A percentile compares a stretch with the other conserved stretches of the same genome.
Evolutionary conservation across 2,329 filamentous ascomycete genomes (phyloP).

Genomic region (Botrytis cinerea): DNA sequence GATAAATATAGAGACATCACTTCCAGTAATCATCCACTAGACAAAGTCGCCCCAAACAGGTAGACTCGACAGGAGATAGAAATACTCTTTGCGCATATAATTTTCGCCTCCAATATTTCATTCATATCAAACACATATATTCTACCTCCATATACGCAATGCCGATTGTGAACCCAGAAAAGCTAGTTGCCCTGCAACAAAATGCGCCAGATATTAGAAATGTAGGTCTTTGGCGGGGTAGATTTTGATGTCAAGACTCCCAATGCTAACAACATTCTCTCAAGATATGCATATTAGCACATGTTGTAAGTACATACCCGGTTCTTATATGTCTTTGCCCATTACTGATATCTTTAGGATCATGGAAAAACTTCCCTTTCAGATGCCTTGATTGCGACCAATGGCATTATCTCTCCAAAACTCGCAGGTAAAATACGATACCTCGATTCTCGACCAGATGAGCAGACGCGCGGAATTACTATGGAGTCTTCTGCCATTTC

Average conservation of each 20-base stretch:
- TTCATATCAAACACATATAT: slow-evolving; percentile 19
- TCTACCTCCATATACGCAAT: slow-evolving; percentile 51
- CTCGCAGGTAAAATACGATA: slow-evolving; percentile 97
- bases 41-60: background rate
- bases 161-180: slow-evolving; percentile 89
- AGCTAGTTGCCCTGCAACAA: slow-evolving; percentile 85
- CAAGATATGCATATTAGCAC: slow-evolving; percentile 91
- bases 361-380: slow-evolving; percentile 98
- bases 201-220: slow-evolving; percentile 90
- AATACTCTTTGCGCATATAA: background rate
- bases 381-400: slow-evolving; percentile 93
- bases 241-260: slow-evolving; percentile 18
- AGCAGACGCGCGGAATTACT: slow-evolving; percentile 95
- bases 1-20: background rate
- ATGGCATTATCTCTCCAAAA: slow-evolving; percentile 98
- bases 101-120: background rate
- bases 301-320: slow-evolving; percentile 63
- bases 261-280: slow-evolving; percentile 29
- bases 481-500: slow-evolving; percentile 99
- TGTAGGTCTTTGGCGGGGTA: slow-evolving; percentile 54
- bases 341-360: slow-evolving; percentile 55
- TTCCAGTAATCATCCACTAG: background rate
- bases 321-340: background rate
- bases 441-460: slow-evolving; percentile 92
- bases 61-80: slow-evolving; percentile 1